Evolutionary conservation across 768 basidiomycete genomes (phyloP).

Genomic region (Dendrothele bispora): DNA sequence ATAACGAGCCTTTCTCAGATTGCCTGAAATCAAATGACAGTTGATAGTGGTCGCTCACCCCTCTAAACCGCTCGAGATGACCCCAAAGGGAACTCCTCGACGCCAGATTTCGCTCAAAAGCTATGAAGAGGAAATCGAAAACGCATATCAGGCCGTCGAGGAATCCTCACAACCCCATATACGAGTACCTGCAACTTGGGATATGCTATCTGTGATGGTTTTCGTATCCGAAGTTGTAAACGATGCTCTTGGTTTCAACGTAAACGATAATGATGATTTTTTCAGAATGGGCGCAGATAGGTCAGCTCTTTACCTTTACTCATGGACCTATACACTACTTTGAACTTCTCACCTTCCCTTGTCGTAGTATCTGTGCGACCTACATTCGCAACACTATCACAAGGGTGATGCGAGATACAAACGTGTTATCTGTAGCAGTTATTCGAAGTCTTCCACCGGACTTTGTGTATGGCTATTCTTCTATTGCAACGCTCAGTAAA

Average conservation of each 20-base stretch:
- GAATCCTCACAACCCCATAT: too few relatives aligned
- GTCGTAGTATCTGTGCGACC: slow-evolving; percentile 4
- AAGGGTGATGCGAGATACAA: not conserved
- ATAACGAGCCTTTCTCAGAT: too few relatives aligned
- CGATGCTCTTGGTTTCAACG: not conserved
- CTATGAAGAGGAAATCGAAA: too few relatives aligned
- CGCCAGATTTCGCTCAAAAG: too few relatives aligned
- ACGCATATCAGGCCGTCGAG: too few relatives aligned
- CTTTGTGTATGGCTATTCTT: slow-evolving; percentile 3
- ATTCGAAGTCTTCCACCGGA: slow-evolving; percentile 1
- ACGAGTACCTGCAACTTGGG: too few relatives aligned
- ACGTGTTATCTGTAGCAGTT: not conserved
- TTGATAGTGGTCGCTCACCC: too few relatives aligned
- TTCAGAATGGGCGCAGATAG: slow-evolving; percentile 6
- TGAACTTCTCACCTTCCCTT: not conserved
- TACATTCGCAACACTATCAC: slow-evolving; percentile 4
- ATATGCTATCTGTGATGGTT: not conserved
- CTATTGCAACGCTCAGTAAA: not conserved
- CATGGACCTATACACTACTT: not conserved
- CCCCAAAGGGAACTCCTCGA: too few relatives aligned
- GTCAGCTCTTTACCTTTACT: not conserved
- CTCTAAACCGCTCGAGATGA: too few relatives aligned
- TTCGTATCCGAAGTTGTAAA: slow-evolving; percentile 1
- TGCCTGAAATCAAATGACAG: too few relatives aligned
- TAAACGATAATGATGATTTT: slow-evolving; percentile 1